These are phyloP conservation scores for Sporormia fimetaria DNA, from an alignment of 495 filamentous ascomycete species.

Conservation along the genomic window DNA sequence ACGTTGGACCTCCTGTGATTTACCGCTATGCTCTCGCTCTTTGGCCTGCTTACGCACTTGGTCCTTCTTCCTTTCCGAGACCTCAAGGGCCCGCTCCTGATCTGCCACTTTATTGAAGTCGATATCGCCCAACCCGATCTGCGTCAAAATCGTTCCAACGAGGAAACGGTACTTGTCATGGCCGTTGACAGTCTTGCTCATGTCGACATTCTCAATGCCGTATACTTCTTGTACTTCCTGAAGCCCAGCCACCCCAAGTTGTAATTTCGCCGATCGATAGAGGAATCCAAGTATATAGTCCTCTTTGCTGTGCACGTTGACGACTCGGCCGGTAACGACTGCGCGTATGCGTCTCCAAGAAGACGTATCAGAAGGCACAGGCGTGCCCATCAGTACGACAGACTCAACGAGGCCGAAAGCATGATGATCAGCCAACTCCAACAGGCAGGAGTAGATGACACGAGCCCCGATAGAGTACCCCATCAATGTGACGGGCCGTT, in stretches of 20 bases:
- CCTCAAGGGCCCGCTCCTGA: conserved; percentile 31
- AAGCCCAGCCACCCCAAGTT: conserved; percentile 48
- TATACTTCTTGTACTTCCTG: conserved; percentile 42
- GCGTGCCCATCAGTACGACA: conserved; percentile 23
- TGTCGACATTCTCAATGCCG: conserved; percentile 48
- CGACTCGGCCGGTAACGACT: conserved; percentile 44
- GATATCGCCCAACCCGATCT: conserved; percentile 47
- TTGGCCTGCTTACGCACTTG: conserved; percentile 33
- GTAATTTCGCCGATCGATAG: conserved; percentile 42
- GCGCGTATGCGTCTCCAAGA: conserved; percentile 45
- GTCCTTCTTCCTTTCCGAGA: conserved; percentile 35
- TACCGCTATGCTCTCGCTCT: conserved; percentile 15
- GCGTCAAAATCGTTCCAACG: conserved; percentile 42
- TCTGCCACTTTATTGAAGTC: conserved; percentile 35
- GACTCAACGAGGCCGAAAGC: conserved; percentile 27
- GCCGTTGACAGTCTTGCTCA: conserved; percentile 42
- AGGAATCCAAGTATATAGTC: conserved; percentile 52
- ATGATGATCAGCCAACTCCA: conserved; percentile 24
- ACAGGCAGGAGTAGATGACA: conserved; percentile 24
- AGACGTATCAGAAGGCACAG: conserved; percentile 32
- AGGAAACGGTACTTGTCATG: conserved; percentile 46
- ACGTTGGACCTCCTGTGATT: conserved; percentile 3
- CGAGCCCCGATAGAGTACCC: conserved; percentile 28
- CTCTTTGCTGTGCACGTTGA: conserved; percentile 50
- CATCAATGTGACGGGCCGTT: conserved; percentile 24